Conservation (phyloP, 441 rosid species). For the Mallotus repandus region DNA sequence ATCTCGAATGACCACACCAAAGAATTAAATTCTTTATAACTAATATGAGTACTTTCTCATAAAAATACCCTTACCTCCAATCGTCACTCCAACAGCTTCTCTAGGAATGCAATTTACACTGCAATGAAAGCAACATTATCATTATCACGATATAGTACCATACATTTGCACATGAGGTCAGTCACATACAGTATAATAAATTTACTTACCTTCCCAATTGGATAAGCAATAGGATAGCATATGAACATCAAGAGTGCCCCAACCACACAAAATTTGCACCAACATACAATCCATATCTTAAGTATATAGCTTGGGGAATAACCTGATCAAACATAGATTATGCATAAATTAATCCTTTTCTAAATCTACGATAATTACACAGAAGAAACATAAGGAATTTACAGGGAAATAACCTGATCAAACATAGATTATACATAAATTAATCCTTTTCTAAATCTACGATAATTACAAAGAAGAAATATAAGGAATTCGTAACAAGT, state of each 20-base stretch:
- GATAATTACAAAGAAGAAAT: not conserved
- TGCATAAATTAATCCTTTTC: constrained; percentile 4
- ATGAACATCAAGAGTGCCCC: constrained; percentile 78
- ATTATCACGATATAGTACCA: not conserved
- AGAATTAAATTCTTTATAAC: not conserved
- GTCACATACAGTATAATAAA: not conserved
- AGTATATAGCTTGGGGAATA: constrained; percentile 91
- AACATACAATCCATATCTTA: constrained; percentile 87
- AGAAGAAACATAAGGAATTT: not conserved
- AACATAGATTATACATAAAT: constrained; percentile 12
- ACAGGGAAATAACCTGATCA: constrained; percentile 74
- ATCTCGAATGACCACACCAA: not conserved
- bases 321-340: constrained; percentile 42
- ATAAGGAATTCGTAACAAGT: not conserved
- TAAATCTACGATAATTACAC: not conserved
- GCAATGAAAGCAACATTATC: too few relatives aligned
- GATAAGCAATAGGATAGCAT: constrained; percentile 89
- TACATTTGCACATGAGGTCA: not conserved
- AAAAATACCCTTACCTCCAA: not conserved
- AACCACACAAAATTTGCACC: constrained; percentile 88
- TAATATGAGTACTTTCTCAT: not conserved
- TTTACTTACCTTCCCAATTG: constrained; percentile 72
- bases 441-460: not conserved
- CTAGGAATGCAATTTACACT: too few relatives aligned
- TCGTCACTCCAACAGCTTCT: too few relatives aligned